A percentile compares a stretch with the other conserved stretches of the same genome.
Evolutionary conservation across 73 alveolate species (phyloP).

Genomic region (Stentor coeruleus): DNA sequence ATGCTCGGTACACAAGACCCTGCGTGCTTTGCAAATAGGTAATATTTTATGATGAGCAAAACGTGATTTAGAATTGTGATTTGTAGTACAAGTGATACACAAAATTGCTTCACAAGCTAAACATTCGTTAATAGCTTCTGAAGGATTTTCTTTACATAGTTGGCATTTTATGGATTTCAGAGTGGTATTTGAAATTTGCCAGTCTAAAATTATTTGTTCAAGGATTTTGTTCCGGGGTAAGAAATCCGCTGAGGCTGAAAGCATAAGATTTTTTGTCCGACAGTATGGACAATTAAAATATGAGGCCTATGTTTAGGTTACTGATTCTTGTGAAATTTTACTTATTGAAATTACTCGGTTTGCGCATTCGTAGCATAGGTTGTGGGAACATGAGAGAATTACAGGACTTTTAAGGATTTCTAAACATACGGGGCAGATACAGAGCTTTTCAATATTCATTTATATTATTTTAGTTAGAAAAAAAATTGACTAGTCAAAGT

Average conservation of each 20-base stretch:
- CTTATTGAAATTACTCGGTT: not conserved
- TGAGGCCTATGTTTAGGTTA: too few species aligned
- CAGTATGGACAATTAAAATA: not conserved
- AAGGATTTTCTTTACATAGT: not conserved
- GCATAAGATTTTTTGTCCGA: not conserved
- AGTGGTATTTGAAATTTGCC: not conserved
- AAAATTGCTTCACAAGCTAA: not conserved
- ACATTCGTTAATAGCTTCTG: not conserved
- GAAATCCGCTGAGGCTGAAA: not conserved
- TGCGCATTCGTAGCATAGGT: conserved; percentile 27
- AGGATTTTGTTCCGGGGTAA: not conserved
- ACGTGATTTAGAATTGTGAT: not conserved
- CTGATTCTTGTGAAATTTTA: not conserved
- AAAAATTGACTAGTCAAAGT: too few species aligned
- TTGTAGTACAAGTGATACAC: not conserved
- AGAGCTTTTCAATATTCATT: not conserved
- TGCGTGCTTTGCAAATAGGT: not conserved
- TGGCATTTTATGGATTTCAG: not conserved
- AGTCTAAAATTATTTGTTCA: not conserved
- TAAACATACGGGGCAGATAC: conserved; percentile 18
- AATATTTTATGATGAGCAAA: conserved; percentile 6
- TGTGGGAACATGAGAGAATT: conserved; percentile 1
- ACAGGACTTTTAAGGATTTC: conserved; percentile 11
- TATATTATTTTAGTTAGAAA: too few species aligned
- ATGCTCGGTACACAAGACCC: not conserved